phyloP scores from a whole-genome alignment of 148 eudicot genomes.

The Amaranthus cruentus region DNA sequence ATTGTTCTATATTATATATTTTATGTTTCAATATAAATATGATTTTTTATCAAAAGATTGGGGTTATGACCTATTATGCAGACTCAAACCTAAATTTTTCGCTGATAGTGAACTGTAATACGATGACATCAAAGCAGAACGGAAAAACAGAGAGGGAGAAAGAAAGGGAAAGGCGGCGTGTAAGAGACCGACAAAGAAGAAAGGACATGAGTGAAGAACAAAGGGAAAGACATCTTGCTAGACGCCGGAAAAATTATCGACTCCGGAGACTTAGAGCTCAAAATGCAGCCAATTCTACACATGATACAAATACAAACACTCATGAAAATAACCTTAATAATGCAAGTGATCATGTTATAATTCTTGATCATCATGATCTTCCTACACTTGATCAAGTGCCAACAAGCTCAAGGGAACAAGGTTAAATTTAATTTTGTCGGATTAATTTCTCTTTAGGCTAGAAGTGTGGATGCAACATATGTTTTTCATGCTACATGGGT shows the following conservation, averaged over 20 bases:
- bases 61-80: no score
- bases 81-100: no score
- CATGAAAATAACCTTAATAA: not conserved
- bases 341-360: not conserved
- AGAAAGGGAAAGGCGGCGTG: conserved; percentile 50
- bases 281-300: conserved; percentile 12
- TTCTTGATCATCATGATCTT: not conserved
- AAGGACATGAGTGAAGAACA: conserved; percentile 58
- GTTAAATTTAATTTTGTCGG: no score
- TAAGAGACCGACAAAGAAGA: conserved; percentile 51
- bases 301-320: conserved; percentile 4
- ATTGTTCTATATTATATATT: no score
- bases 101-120: no score
- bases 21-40: no score
- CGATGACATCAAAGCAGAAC: conserved; percentile 19
- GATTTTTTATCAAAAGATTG: no score
- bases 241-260: conserved; percentile 62
- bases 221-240: conserved; percentile 53
- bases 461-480: no score
- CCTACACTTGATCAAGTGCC: not conserved
- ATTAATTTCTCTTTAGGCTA: no score
- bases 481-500: no score
- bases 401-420: not conserved
- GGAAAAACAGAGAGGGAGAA: conserved; percentile 38
- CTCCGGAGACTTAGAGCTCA: conserved; percentile 45